A percentile compares a stretch with the other conserved stretches of the same genome.
Conservation (phyloP, 2,329 filamentous ascomycete genomes). For the Amesomyces nigricolor region DNA sequence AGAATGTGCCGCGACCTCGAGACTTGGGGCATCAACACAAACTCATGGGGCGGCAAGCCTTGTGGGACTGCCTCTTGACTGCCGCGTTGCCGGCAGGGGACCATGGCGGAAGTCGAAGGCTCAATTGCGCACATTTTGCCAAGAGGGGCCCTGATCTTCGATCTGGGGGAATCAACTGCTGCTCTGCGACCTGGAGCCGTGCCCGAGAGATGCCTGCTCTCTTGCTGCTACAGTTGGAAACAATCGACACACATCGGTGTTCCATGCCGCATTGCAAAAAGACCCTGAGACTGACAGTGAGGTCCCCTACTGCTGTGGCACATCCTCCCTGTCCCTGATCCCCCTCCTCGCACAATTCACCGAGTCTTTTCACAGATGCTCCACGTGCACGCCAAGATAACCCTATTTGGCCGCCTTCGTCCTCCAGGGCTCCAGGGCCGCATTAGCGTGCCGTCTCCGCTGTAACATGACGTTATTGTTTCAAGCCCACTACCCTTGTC, state of each 20-base stretch:
- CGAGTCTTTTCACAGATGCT: background rate
- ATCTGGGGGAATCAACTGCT: background rate
- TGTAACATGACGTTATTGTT: conserved; percentile 18
- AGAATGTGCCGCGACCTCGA: background rate
- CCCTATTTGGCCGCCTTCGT: no score
- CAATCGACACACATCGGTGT: background rate
- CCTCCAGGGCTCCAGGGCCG: background rate
- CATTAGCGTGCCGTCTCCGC: no score
- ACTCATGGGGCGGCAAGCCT: no score
- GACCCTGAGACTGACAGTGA: background rate
- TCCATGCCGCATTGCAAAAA: background rate
- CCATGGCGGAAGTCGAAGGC: background rate
- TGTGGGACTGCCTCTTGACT: no score
- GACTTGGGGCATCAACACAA: no score
- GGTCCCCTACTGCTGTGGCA: background rate
- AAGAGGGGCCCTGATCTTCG: conserved; percentile 1
- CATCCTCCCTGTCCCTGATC: no score
- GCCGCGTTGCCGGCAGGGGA: no score
- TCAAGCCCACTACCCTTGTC: conserved; percentile 1
- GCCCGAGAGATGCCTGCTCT: background rate
- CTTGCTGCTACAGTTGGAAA: background rate
- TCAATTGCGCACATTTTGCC: background rate
- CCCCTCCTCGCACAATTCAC: no score
- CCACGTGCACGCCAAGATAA: background rate
- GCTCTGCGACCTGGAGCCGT: background rate